Conservation (phyloP, 2,329 filamentous ascomycete species). For the Ramularia collo-cygni region DNA sequence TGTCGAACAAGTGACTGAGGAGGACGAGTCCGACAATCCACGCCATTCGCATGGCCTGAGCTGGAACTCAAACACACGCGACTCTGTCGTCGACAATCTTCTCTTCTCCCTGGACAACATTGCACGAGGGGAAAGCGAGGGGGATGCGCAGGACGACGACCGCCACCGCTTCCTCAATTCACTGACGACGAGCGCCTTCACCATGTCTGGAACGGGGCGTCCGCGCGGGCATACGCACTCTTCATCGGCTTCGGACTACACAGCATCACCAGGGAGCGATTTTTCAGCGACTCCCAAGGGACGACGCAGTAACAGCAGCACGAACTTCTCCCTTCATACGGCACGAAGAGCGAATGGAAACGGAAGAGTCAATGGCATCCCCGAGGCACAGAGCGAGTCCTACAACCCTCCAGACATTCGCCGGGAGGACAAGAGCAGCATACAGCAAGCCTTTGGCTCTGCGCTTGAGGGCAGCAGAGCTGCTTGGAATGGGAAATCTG, state of each 20-base stretch:
- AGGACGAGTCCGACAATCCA: constrained; percentile 3
- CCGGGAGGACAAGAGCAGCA: constrained; percentile 8
- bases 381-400: background rate
- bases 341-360: constrained; percentile 12
- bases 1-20: constrained; percentile 5
- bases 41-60: constrained; percentile 76
- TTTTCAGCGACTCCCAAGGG: constrained; percentile 32
- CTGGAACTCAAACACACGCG: constrained; percentile 69
- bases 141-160: constrained; percentile 12
- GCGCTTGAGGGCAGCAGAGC: constrained; percentile 53
- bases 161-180: constrained; percentile 15
- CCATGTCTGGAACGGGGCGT: constrained; percentile 25
- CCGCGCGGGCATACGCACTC: constrained; percentile 54
- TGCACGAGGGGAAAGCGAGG: constrained; percentile 32
- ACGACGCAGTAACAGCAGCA: constrained; percentile 73
- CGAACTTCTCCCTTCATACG: constrained; percentile 47
- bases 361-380: constrained; percentile 11
- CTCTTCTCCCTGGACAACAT: constrained; percentile 86
- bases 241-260: constrained; percentile 53
- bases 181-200: constrained; percentile 13
- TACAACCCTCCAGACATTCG: background rate
- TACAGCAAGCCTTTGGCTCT: constrained; percentile 41
- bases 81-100: constrained; percentile 94
- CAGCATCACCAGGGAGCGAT: constrained; percentile 27
- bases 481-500: constrained; percentile 50